Evolutionary conservation across 169 alveolate genomes (phyloP).

Genomic region (Eimeria zaria): DNA sequence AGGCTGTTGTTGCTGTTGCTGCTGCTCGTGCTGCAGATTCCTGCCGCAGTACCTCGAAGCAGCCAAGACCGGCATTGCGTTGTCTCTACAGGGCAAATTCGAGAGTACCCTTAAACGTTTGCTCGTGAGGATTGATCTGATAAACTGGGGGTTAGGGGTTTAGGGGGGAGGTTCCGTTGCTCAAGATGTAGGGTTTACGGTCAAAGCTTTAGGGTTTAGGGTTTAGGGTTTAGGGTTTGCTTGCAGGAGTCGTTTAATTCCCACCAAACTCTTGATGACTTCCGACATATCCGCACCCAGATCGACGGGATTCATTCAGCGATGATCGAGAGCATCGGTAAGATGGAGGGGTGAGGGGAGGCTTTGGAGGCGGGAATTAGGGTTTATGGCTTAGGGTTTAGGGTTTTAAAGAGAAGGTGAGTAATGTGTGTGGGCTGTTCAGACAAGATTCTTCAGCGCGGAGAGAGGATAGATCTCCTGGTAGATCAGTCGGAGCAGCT

Average conservation of each 20-base stretch:
- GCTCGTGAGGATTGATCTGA: constrained; percentile 19
- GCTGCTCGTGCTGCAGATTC: constrained; percentile 64
- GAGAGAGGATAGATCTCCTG: constrained; percentile 80
- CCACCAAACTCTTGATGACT: constrained; percentile 58
- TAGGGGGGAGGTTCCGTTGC: not conserved
- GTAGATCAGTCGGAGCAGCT: constrained; percentile 81
- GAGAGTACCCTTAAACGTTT: constrained; percentile 24
- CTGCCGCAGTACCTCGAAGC: constrained; percentile 1
- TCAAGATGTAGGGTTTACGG: not conserved
- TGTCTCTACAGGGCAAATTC: constrained; percentile 50
- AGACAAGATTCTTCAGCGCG: constrained; percentile 81
- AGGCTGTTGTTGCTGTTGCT: constrained; percentile 14
- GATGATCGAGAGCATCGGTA: constrained; percentile 79
- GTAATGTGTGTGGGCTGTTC: not conserved
- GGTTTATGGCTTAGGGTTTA: not conserved
- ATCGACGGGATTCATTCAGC: constrained; percentile 76
- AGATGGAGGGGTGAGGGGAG: not conserved
- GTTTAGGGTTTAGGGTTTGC: not conserved
- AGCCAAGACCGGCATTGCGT: constrained; percentile 48
- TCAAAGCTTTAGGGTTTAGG: not conserved
- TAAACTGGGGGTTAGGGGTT: not conserved
- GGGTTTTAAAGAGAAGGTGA: not conserved
- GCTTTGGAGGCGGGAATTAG: not conserved
- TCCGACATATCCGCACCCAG: constrained; percentile 77
- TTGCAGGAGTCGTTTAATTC: constrained; percentile 72